Conservation (phyloP, 1,139 yeast species). For the Candida albicans region DNA sequence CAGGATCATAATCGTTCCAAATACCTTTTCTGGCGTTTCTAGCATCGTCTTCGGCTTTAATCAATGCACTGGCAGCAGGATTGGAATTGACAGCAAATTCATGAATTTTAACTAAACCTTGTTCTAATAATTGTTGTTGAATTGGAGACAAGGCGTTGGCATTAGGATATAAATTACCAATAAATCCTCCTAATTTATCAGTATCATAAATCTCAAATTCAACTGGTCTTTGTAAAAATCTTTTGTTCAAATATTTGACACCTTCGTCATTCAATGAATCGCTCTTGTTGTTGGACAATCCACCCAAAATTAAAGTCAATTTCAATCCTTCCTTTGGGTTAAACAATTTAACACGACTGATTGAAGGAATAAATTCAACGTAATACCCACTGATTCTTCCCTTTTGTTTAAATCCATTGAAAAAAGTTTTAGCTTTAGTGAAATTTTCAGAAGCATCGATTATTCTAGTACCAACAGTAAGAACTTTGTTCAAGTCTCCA, state of each 20-base stretch:
- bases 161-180: constrained; percentile 65
- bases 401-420: constrained; percentile 68
- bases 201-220: constrained; percentile 66
- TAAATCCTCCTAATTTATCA: constrained; percentile 80
- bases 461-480: constrained; percentile 54
- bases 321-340: constrained; percentile 73
- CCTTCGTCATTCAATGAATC: constrained; percentile 54
- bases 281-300: constrained; percentile 55
- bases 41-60: constrained; percentile 66
- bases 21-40: constrained; percentile 55
- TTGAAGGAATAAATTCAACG: constrained; percentile 70
- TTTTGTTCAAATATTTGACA: constrained; percentile 52
- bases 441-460: constrained; percentile 80
- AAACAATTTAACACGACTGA: constrained; percentile 63
- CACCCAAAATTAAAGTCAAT: constrained; percentile 74
- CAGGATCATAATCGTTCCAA: constrained; percentile 61
- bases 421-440: constrained; percentile 71
- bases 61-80: constrained; percentile 51
- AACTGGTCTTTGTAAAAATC: constrained; percentile 70
- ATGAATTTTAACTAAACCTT: constrained; percentile 67
- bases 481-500: constrained; percentile 47
- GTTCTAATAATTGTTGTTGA: constrained; percentile 58
- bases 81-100: constrained; percentile 64
- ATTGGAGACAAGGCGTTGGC: constrained; percentile 54
- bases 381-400: constrained; percentile 55